Evolutionary conservation across 768 basidiomycete species (phyloP).

Genomic region (Cyclocybe cylindracea): DNA sequence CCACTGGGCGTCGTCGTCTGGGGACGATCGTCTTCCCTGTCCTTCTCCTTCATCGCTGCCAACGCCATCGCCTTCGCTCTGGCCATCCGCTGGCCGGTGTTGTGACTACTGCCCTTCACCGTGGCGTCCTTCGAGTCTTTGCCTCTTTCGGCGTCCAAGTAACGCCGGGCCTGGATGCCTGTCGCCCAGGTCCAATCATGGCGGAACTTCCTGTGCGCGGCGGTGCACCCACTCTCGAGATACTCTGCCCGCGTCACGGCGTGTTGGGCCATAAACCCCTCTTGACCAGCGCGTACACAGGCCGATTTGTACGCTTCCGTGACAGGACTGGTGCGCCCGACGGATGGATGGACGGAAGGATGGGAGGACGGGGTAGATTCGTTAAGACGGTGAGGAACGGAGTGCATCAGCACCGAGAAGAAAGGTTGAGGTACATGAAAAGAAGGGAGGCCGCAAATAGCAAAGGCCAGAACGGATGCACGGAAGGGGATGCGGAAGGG

Average conservation of each 20-base stretch:
- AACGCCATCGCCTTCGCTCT: background rate
- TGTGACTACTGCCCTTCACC: slow-evolving; percentile 1
- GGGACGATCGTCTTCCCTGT: slow-evolving; percentile 29
- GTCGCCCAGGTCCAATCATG: slow-evolving; percentile 48
- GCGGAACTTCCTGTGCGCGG: slow-evolving; percentile 73
- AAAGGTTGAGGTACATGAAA: slow-evolving; percentile 2
- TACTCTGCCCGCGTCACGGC: slow-evolving; percentile 82
- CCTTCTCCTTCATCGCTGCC: slow-evolving; percentile 2
- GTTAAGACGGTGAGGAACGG: background rate
- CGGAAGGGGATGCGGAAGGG: background rate
- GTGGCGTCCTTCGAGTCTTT: slow-evolving; percentile 8
- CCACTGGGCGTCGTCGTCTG: slow-evolving; percentile 13
- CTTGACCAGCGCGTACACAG: slow-evolving; percentile 52
- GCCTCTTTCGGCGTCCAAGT: slow-evolving; percentile 32
- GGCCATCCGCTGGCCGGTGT: slow-evolving; percentile 1
- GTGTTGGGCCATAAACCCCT: slow-evolving; percentile 46
- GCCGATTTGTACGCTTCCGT: slow-evolving; percentile 68
- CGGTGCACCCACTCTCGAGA: slow-evolving; percentile 76
- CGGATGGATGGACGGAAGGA: background rate
- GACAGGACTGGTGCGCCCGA: slow-evolving; percentile 48
- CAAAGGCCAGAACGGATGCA: too few species aligned
- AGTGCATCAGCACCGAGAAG: slow-evolving; percentile 3
- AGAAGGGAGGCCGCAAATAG: background rate
- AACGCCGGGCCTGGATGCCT: slow-evolving; percentile 26
- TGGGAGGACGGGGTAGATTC: background rate